phyloP scores from a whole-genome alignment of 345 rosid genomes.

The Citrus trifoliata region DNA sequence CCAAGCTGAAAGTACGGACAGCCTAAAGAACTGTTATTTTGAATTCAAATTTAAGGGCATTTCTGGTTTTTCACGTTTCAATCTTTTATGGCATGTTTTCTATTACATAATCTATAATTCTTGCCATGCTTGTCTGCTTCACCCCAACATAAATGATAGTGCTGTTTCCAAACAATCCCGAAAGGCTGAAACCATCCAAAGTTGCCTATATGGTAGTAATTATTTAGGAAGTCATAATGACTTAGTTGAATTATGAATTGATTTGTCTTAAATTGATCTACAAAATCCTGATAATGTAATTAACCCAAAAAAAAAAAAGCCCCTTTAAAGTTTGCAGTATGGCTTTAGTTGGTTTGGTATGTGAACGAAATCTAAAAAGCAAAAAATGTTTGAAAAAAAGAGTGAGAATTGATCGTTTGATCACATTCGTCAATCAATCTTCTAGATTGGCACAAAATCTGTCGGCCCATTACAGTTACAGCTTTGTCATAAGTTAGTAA shows the following conservation, averaged over 20 bases:
- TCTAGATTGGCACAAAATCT: neutral
- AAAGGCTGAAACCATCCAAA: too few species aligned
- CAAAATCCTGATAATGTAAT: too few species aligned
- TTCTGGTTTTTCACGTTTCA: neutral
- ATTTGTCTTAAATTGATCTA: too few species aligned
- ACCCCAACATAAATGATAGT: neutral
- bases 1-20: neutral
- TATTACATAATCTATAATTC: neutral
- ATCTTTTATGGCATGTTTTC: neutral
- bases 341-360: too few species aligned
- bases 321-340: too few species aligned
- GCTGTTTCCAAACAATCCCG: neutral
- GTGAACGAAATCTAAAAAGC: too few species aligned
- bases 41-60: conserved; percentile 1
- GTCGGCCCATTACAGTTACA: neutral
- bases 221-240: too few species aligned
- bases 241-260: too few species aligned
- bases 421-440: neutral
- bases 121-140: neutral
- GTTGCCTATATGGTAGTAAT: too few species aligned
- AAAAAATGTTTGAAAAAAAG: too few species aligned
- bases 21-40: neutral
- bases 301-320: too few species aligned
- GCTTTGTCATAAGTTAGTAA: neutral
- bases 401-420: neutral